Base-by-base conservation (phyloP, 768 basidiomycete genomes). In the Mycena latifolia region DNA sequence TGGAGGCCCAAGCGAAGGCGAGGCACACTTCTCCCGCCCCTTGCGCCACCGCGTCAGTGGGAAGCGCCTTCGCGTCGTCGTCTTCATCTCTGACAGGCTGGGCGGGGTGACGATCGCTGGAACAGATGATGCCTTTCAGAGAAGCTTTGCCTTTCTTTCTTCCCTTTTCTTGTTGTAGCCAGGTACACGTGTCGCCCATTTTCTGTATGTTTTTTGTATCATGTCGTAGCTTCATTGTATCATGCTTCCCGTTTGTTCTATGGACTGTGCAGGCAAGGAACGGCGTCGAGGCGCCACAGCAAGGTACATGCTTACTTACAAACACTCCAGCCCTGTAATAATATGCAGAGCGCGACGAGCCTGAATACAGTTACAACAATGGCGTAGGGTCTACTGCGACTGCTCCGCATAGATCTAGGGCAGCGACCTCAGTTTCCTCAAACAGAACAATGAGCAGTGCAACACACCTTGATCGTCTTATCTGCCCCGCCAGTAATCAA, bases 401-500 rank as follows among this genome's bases (percentile, higher is more conserved):
- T 92, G 91, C 75, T 93, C 92, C 24, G 92, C 89, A 71, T 93
- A 93, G 41, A 93, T 74, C 82, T 84, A n/a, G 55, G 12, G 47
- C 48, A 22, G 12, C 50, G 43, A 51, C 43, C 39, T 45, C 18
- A 35, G 50, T 53, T 25, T 41, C 65, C 29, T 25, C 15, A 1
- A 43, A 11, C 39, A n/a, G n/a, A 61, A 63, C 20, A 37, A 12
- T 43, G 20, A 43, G 3, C 20, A 43, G 54, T 57, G 55, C n/a
- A 25, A 75, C 86, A 52, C 31, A 93, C 93, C 88, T 99, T 99
- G 82, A 99, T 97, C 12, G 97, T 98, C 85, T 99, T 99, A 82
- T 99, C 98, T 14, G 98, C 98, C 5, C 96, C 93, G 39, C 98
- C 98, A 18, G 96, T 98, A 70, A 96, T 95, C 63, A 99, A 77